Base-by-base conservation (phyloP, 345 rosid species). In the Eucalyptus shirleyi region DNA sequence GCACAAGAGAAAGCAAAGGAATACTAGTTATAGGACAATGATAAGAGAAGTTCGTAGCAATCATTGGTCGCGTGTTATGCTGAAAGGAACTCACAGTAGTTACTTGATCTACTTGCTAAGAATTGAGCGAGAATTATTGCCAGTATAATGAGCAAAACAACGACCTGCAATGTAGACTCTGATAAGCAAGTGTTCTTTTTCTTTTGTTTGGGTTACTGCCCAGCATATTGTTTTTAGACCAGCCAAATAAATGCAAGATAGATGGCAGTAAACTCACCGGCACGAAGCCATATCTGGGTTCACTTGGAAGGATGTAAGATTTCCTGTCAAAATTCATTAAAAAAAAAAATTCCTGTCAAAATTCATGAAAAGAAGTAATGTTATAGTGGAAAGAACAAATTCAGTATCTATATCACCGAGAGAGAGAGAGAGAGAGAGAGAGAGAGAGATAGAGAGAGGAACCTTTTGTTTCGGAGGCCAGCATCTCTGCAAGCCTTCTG, bases 401-500 rank as follows among this genome's bases (percentile, higher is more conserved):
- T 65, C 28, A 37, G 49, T 72, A 69, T 11, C 32, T 40, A 77
- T 77, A 77, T 44, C 83, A 21, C 83, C 28, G 82, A 45, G 49
- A 47, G 49, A 47, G 49, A 47, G n/a, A n/a, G n/a, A n/a, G n/a
- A n/a, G n/a, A n/a, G n/a, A n/a, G n/a, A n/a, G n/a, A n/a, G n/a
- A n/a, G 49, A 13, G 81, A 69, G 81, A 72, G 44, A 65, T 2
- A 44, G 81, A 32, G 44, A n/a, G n/a, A n/a, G n/a, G n/a, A 77
- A 95, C 99, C 99, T 96, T 91, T 91, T 94, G 85, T 86, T 89
- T 86, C 92, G 91, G 44, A 91, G 86, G 72, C 99, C 97, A 24
- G 95, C 93, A 42, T 95, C 94, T 91, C 69, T 90, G 95, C 99
- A 97, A 47, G 93, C 56, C 90, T 95, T 94, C 93, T 94, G 95